phyloP scores from a whole-genome alignment of 805 yeast genomes.

The Yarrowia sp. region DNA sequence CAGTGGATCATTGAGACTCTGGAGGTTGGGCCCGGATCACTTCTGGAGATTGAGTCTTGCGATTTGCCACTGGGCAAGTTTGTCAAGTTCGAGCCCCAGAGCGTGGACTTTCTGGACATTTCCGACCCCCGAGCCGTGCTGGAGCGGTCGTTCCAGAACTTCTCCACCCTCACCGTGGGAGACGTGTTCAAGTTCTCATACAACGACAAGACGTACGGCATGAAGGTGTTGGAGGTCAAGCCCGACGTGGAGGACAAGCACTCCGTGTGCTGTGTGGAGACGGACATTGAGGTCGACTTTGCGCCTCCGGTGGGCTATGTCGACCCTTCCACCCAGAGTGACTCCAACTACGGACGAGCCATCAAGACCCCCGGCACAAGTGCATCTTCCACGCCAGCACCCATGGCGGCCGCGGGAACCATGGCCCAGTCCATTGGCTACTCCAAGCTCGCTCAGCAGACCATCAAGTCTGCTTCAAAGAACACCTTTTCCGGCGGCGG shows the following conservation, averaged over 20 bases:
- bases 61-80: slow-evolving; percentile 83
- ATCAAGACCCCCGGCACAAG: slow-evolving; percentile 19
- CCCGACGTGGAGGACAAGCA: slow-evolving; percentile 58
- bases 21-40: slow-evolving; percentile 70
- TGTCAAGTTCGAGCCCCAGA: slow-evolving; percentile 93
- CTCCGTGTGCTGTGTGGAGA: slow-evolving; percentile 92
- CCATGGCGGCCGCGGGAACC: slow-evolving; percentile 33
- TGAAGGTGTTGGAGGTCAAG: slow-evolving; percentile 81
- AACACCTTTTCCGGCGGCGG: slow-evolving; percentile 59
- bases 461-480: slow-evolving; percentile 4
- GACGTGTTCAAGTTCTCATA: slow-evolving; percentile 84
- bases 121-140: slow-evolving; percentile 95
- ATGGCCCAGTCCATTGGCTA: slow-evolving; percentile 77
- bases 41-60: slow-evolving; percentile 65
- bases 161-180: slow-evolving; percentile 78
- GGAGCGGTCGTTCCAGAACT: slow-evolving; percentile 86
- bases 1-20: slow-evolving; percentile 94
- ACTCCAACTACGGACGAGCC: slow-evolving; percentile 26
- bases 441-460: slow-evolving; percentile 45
- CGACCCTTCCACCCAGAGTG: slow-evolving; percentile 60
- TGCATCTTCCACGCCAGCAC: slow-evolving; percentile 29
- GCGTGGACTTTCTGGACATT: slow-evolving; percentile 87
- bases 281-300: slow-evolving; percentile 94
- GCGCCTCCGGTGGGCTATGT: slow-evolving; percentile 99
- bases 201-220: slow-evolving; percentile 72